A percentile compares a stretch with the other conserved stretches of the same genome.
These are phyloP conservation scores for Macadamia integrifolia DNA, from an alignment of 164 flowering plant species.

Conservation along the genomic window DNA sequence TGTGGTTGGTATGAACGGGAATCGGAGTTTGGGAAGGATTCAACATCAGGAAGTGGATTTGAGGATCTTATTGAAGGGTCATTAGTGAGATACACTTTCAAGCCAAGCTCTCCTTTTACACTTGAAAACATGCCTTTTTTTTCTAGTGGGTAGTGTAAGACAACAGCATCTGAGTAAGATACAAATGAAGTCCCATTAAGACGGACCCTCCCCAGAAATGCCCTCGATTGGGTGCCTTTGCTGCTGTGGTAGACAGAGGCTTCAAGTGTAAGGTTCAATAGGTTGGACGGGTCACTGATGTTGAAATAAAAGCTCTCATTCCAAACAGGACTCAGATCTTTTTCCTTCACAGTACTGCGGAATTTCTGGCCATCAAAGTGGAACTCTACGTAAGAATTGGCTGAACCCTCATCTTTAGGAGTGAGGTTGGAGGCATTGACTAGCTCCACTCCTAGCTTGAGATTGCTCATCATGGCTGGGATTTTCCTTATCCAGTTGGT, in stretches of 20 bases:
- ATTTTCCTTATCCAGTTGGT: not conserved
- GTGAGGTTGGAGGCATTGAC: constrained; percentile 76
- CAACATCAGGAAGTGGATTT: constrained; percentile 38
- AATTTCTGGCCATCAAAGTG: constrained; percentile 69
- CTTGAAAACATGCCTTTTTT: constrained; percentile 71
- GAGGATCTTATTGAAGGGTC: constrained; percentile 60
- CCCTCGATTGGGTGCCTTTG: constrained; percentile 40
- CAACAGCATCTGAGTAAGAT: constrained; percentile 70
- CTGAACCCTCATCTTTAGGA: constrained; percentile 84
- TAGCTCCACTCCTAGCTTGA: constrained; percentile 84
- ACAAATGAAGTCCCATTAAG: constrained; percentile 78
- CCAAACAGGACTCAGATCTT: constrained; percentile 91
- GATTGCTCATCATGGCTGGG: constrained; percentile 42
- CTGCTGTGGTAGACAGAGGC: constrained; percentile 49
- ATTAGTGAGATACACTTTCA: constrained; percentile 71
- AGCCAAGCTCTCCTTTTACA: constrained; percentile 78
- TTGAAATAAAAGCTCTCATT: constrained; percentile 86
- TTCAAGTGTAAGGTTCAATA: constrained; percentile 57
- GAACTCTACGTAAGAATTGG: constrained; percentile 74
- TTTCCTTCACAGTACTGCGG: constrained; percentile 76
- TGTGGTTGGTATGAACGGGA: constrained; percentile 14
- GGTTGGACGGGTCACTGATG: constrained; percentile 62
- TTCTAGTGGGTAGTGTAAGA: constrained; percentile 75
- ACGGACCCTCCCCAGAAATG: constrained; percentile 77
- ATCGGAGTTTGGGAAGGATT: constrained; percentile 18